A percentile compares a stretch with the other conserved stretches of the same genome.
Conservation (phyloP, 371 early-diverging fungal species). For the Capillidium rhysosporum region DNA sequence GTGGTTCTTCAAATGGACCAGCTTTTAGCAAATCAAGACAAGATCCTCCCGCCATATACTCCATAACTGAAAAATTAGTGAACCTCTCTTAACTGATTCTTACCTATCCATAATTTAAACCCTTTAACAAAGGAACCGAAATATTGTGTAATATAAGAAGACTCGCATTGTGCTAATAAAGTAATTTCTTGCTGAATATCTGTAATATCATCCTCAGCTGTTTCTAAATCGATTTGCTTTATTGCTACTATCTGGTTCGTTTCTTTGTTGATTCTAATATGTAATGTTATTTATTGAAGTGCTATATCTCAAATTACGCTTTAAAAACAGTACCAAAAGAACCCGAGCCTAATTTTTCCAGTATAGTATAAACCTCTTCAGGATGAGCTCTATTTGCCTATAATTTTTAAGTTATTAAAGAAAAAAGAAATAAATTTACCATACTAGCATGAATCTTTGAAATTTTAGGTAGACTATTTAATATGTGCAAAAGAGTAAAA, state of each 20-base stretch:
- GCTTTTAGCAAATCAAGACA: constrained; percentile 78
- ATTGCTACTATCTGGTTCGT: constrained; percentile 70
- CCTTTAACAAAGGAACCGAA: constrained; percentile 64
- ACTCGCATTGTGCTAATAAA: constrained; percentile 80
- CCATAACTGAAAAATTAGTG: constrained; percentile 25
- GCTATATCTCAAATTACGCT: constrained; percentile 15
- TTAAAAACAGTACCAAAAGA: constrained; percentile 30
- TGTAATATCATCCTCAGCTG: constrained; percentile 92
- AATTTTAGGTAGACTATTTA: too few species aligned
- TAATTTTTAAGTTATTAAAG: background rate
- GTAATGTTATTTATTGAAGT: background rate
- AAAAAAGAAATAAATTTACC: too few species aligned
- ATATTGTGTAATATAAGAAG: constrained; percentile 74
- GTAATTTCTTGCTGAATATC: constrained; percentile 95
- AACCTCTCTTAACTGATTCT: constrained; percentile 33
- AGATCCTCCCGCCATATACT: constrained; percentile 51
- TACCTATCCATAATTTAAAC: constrained; percentile 67
- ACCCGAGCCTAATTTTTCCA: constrained; percentile 24
- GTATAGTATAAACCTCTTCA: constrained; percentile 19
- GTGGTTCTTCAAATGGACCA: constrained; percentile 62
- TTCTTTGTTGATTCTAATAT: constrained; percentile 41
- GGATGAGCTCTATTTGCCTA: constrained; percentile 11
- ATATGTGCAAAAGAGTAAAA: too few species aligned
- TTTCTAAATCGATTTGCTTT: constrained; percentile 81
- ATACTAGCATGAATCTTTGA: too few species aligned